Evolutionary conservation across 164 flowering plant species (phyloP), one percentile per base, ranked within the genome.

Genomic region (Annona squamosa): DNA sequence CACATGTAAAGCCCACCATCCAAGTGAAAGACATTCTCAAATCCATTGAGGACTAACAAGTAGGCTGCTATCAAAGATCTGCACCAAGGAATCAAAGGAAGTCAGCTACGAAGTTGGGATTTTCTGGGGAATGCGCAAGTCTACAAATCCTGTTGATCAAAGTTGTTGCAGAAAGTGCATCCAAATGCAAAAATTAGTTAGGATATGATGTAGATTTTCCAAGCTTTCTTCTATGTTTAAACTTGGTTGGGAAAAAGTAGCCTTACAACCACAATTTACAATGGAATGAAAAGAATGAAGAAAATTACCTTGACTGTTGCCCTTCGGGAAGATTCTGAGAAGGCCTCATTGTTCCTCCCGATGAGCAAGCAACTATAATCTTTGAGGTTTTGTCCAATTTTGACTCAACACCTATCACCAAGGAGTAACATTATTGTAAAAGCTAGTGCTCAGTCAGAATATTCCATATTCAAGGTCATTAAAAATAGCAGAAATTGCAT

Each of bases 51-150:
- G 64, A 92, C 96, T 3, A 95, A 88, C 87, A 95, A 67, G 84
- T 91, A 92, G 62, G 99, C 97, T 47, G 98, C 99, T 73, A 95
- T 92, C 61, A 95, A 86, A 74, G 99, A 95, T 88, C 99, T 95
- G 91, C 74, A 80, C 41, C 65, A 61, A 47, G 47, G 45, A 63
- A 52, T 52, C 59, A 7, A 52, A 52, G 13, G 59, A 10, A 52
- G 13, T 52, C 9, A 52, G 13, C 13, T 52, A 5, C 5, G 44
- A 5, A 52, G 17, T 13, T n/a, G 19, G 5, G n/a, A 68, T 47
- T 45, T 46, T 46, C 46, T 17, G n/a, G 17, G 17, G 17, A 26
- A 26, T 26, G 43, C 37, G 61, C 66, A n/a, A 63, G 37, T 26
- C 37, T 26, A 26, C 37, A 26, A 26, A 0, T 26, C 37, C 37